Evolutionary conservation across 495 filamentous ascomycete genomes (phyloP), one percentile per base, ranked within the genome.

Genomic region (Tuber aestivum): DNA sequence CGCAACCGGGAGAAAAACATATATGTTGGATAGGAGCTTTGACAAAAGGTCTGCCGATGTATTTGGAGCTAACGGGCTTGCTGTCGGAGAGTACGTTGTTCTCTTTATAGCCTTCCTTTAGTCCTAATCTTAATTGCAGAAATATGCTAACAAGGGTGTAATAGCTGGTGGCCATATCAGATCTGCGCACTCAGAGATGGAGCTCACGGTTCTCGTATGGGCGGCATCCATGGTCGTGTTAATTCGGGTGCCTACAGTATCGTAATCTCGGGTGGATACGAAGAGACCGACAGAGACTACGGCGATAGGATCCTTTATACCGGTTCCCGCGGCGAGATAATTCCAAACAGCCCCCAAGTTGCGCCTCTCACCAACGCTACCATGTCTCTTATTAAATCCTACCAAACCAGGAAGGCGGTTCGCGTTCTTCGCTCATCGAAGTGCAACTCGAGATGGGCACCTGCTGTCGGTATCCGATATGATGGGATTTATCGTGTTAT

Each of bases 401-500:
- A 21, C 3, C 3, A 81, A 3, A 27, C 14, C 14, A 20, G 78
- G 7, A 74, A 71, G 8, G 84, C 87, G 0, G 85, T 90, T 0
- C 84, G 88, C 6, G 86, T 90, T 0, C 77, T 90, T 7, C 86
- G 88, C 3, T 77, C 83, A 0, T 41, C 76, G 0, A 79, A 70
- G 21, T 74, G 72, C 4, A 77, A 79, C 16, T 45, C 18, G 0
- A 1, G 6, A 0, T 84, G 78, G 73, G 78, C 83, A 0, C 88
- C 88, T 0, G 41, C 23, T 0, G 83, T 83, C 2, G 88, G 88
- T 0, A 81, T 89, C 4, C 79, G 87, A 0, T 89, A 89, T 71
- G 88, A 89, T 73, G 88, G 87, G 0, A 78, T 89, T 5, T 89
- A 89, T 72, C 76, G 72, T 3, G 87, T 89, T 5, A 50, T 77